These are phyloP conservation scores for Crithidia brevicula DNA, from an alignment of 208 protist genomes.

Conservation along the genomic window DNA sequence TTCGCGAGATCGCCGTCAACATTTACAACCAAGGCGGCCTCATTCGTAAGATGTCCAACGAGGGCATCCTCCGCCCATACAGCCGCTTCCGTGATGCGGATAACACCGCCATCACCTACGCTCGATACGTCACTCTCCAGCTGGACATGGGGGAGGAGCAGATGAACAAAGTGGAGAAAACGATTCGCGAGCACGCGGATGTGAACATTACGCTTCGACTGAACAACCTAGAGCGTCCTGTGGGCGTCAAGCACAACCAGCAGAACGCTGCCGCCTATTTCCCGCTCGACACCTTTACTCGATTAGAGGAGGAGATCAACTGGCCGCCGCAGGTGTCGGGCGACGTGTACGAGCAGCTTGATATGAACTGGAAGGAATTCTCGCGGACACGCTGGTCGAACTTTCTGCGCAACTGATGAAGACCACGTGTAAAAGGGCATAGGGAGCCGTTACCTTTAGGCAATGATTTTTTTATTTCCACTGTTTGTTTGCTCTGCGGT, in stretches of 20 bases:
- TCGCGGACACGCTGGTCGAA: slow-evolving; percentile 91
- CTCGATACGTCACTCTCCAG: slow-evolving; percentile 85
- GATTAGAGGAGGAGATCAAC: slow-evolving; percentile 90
- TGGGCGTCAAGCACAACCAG: slow-evolving; percentile 69
- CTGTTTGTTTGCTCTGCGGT: no score
- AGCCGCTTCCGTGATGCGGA: slow-evolving; percentile 82
- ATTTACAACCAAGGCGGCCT: slow-evolving; percentile 83
- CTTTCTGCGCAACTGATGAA: slow-evolving; percentile 70
- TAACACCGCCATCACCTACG: slow-evolving; percentile 78
- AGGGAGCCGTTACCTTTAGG: no score
- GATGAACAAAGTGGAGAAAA: slow-evolving; percentile 79
- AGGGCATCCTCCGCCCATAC: slow-evolving; percentile 90
- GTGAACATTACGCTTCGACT: slow-evolving; percentile 78
- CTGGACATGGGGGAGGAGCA: slow-evolving; percentile 87
- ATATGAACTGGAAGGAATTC: slow-evolving; percentile 95
- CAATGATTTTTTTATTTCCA: no score
- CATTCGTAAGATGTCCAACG: slow-evolving; percentile 84
- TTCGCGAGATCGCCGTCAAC: slow-evolving; percentile 75
- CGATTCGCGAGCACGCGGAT: slow-evolving; percentile 82
- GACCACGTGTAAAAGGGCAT: no score
- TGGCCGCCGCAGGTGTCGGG: slow-evolving; percentile 87
- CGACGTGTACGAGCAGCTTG: slow-evolving; percentile 89
- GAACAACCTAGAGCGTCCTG: slow-evolving; percentile 74
- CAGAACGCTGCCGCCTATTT: slow-evolving; percentile 62
- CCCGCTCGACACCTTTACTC: slow-evolving; percentile 85